phyloP scores from a whole-genome alignment of 805 yeast genomes.

The Lipomyces mesembrius region DNA sequence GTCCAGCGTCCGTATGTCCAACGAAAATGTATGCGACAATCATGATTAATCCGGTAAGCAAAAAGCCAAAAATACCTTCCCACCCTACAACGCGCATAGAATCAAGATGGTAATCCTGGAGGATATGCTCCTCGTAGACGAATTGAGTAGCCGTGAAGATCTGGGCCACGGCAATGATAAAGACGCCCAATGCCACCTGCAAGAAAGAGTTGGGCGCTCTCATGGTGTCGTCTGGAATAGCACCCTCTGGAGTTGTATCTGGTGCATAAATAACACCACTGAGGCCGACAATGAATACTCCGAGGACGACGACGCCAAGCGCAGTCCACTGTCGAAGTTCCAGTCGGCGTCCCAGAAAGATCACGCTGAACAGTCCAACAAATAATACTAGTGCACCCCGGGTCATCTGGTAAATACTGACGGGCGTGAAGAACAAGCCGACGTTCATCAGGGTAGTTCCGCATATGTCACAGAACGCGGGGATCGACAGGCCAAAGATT shows the following conservation, averaged over 20 bases:
- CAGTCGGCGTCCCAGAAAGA: slow-evolving; percentile 61
- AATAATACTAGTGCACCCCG: slow-evolving; percentile 76
- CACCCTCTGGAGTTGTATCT: slow-evolving; percentile 22
- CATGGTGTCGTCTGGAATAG: slow-evolving; percentile 13
- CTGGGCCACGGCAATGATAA: slow-evolving; percentile 63
- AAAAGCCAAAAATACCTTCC: slow-evolving; percentile 72
- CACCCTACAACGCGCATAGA: slow-evolving; percentile 72
- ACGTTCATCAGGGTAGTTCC: slow-evolving; percentile 78
- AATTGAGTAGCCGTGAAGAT: slow-evolving; percentile 75
- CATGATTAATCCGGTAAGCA: slow-evolving; percentile 54
- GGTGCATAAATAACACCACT: slow-evolving; percentile 57
- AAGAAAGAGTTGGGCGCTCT: slow-evolving; percentile 21
- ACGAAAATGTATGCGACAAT: slow-evolving; percentile 46
- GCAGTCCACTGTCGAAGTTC: slow-evolving; percentile 70
- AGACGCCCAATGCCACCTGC: slow-evolving; percentile 56
- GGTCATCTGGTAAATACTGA: slow-evolving; percentile 84
- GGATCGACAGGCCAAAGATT: slow-evolving; percentile 55
- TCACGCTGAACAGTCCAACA: slow-evolving; percentile 71
- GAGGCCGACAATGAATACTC: slow-evolving; percentile 73
- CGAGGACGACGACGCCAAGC: slow-evolving; percentile 64
- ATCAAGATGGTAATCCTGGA: slow-evolving; percentile 56
- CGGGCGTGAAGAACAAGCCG: slow-evolving; percentile 77
- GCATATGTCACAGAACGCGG: slow-evolving; percentile 70
- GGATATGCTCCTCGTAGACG: slow-evolving; percentile 74
- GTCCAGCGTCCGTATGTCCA: slow-evolving; percentile 45